Evolutionary conservation across 1,284 basidiomycete genomes (phyloP), one percentile per base, ranked within the genome.

Genomic region (Boletus mariae): DNA sequence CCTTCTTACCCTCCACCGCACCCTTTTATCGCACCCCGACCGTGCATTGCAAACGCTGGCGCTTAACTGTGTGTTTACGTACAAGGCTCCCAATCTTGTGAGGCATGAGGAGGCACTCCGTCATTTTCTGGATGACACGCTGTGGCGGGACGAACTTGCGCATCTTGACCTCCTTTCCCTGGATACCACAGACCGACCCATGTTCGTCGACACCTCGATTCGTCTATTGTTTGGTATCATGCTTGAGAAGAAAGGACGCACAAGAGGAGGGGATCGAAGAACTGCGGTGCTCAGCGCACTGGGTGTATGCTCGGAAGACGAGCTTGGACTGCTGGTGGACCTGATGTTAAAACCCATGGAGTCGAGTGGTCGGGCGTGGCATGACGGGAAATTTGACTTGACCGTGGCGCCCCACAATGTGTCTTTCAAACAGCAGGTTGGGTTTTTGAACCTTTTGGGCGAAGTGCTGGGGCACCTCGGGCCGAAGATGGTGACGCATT

Each of bases 181-280:
- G 45, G 83, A 90, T 37, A 66, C 74, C 1, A 72, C 74, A 2
- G 84, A 91, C 59, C 80, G 95, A 29, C 65, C 67, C 1, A 85
- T 87, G 60, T 75, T 94, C 9, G 79, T 98, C n/a, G 83, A 87
- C 28, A 76, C 90, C 7, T 68, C 90, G 47, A 82, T 93, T 17
- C 81, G 94, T 15, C 66, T 99, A 1, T 77, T 98, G 5, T 99
- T 90, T 69, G 97, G 97, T 3, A 71, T 92, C 57, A 91, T 98
- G 86, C 79, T 93, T 43, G 92, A 95, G 63, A 84, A 82, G 57
- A 83, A 83, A 53, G 90, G 92, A 1, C 80, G 87, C 9, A 73
- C 79, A 13, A 82, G 82, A 54, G 88, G 86, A 53, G 82, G 79
- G 0, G 90, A 93, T 51, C 79, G 92, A 31, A 75, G 90, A 69